Base-by-base conservation (phyloP, 257 asterid species). In the Rauvolfia tetraphylla region DNA sequence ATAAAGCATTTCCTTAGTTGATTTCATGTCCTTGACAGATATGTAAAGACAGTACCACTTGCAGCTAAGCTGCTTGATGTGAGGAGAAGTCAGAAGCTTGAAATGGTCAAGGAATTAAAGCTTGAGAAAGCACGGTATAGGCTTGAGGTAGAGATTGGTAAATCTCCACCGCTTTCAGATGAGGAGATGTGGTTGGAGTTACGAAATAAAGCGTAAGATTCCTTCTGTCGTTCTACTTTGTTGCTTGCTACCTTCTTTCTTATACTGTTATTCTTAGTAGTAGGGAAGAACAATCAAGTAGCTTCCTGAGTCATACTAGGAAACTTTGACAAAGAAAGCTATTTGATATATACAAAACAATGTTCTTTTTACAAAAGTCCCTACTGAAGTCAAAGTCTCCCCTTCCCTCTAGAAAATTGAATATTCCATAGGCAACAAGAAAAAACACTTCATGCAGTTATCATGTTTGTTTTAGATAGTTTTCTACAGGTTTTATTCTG, bases 81-180 rank as follows among this genome's bases (percentile, higher is more conserved):
- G 81, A 89, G 96, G 86, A 90, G 74, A 84, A 87, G 14, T 80
- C 98, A 93, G 76, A 95, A 95, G 84, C 95, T 89, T 82, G 89
- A 95, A 85, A 90, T 95, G 77, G 91, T 90, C 79, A 86, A 91
- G 84, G 89, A 88, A 81, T 80, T 95, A 79, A 95, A 89, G 79
- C 68, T 85, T 69, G 97, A 88, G 85, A 86, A 93, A 84, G 96
- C 99, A 6, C 89, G 95, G n/a, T 93, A 93, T 81, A 87, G 93
- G 71, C 84, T 95, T 76, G 97, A 95, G 88, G 98, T 89, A 58
- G 98, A 93, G 88, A 93, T 95, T 73, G 99, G 98, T 61, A 91
- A 95, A 93, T 90, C 97, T 79, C 98, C 98, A 71, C 96, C 96
- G 71, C 93, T 95, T 78, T 90, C 98, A 23, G 97, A 93, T 39